These are phyloP conservation scores for Magnaporthiopsis poae DNA, from an alignment of 2,329 filamentous ascomycete species.

Conservation along the genomic window DNA sequence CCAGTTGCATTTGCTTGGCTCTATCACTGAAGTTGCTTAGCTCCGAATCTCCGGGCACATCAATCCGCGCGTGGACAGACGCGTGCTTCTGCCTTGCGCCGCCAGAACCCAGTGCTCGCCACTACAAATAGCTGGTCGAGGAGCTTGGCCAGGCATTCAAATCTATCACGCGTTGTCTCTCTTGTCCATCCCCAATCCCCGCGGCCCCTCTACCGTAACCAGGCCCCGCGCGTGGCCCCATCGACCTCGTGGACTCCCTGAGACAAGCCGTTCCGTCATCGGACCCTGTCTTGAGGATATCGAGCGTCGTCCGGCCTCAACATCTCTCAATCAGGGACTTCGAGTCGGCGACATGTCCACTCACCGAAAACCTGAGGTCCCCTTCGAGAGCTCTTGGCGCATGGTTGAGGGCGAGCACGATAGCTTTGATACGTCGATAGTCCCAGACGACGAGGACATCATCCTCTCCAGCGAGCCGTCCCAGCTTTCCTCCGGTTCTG, in stretches of 20 bases:
- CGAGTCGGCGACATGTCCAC: neutral
- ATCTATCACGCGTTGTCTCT: neutral
- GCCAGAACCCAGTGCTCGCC: neutral
- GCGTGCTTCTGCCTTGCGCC: neutral
- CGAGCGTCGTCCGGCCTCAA: neutral
- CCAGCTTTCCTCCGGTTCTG: slow-evolving; percentile 32
- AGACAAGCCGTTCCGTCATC: neutral
- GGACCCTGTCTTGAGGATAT: no score
- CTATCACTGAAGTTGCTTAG: neutral
- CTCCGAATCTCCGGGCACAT: neutral
- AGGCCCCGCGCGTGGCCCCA: neutral
- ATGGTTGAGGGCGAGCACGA: slow-evolving; percentile 52
- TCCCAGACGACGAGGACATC: slow-evolving; percentile 32
- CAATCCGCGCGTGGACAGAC: neutral
- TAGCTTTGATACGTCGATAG: slow-evolving; percentile 47
- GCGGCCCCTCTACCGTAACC: neutral
- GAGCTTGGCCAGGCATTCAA: neutral
- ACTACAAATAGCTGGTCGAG: neutral
- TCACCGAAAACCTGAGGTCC: slow-evolving; percentile 21
- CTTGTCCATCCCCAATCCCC: neutral
- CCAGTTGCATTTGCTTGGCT: neutral
- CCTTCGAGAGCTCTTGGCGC: slow-evolving; percentile 49
- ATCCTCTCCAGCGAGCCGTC: slow-evolving; percentile 36
- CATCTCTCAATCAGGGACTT: neutral
- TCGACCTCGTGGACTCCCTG: neutral